A percentile compares a stretch with the other conserved stretches of the same genome.
phyloP scores from a whole-genome alignment of 2,329 filamentous ascomycete genomes.

The Xylariales sp. region DNA sequence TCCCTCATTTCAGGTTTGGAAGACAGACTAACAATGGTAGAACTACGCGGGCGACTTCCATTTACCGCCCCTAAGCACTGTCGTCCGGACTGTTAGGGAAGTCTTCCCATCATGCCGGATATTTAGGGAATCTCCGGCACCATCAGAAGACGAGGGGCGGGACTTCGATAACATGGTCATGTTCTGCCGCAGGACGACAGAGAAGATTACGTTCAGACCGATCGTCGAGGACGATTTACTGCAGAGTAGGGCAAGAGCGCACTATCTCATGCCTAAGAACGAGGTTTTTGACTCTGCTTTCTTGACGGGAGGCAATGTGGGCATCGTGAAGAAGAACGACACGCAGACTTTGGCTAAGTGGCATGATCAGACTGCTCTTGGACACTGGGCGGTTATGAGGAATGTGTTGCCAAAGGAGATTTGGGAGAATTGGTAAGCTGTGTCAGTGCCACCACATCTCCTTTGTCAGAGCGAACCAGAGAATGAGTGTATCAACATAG shows the following conservation, averaged over 20 bases:
- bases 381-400: conserved; percentile 92
- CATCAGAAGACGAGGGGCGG: conserved; percentile 40
- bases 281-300: conserved; percentile 58
- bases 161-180: conserved; percentile 97
- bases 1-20: not conserved
- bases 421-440: conserved; percentile 79
- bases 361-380: conserved; percentile 71
- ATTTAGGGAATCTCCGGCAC: conserved; percentile 70
- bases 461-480: too few species aligned
- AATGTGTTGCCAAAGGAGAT: conserved; percentile 69
- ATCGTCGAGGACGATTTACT: conserved; percentile 64
- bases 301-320: conserved; percentile 38
- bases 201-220: conserved; percentile 59
- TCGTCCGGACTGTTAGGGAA: conserved; percentile 74
- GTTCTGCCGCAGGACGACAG: conserved; percentile 70
- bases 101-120: conserved; percentile 89
- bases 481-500: too few species aligned
- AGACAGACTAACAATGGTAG: conserved; percentile 34
- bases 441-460: too few species aligned
- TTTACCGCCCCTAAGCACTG: conserved; percentile 68
- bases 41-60: conserved; percentile 92
- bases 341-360: conserved; percentile 63
- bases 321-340: conserved; percentile 57
- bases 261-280: conserved; percentile 66
- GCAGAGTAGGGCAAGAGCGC: conserved; percentile 62